Percentiles rank a stretch among this genome's conserved stretches.
These are phyloP conservation scores for Orbilia javanica DNA, from an alignment of 2,329 filamentous ascomycete species.

Conservation along the genomic window DNA sequence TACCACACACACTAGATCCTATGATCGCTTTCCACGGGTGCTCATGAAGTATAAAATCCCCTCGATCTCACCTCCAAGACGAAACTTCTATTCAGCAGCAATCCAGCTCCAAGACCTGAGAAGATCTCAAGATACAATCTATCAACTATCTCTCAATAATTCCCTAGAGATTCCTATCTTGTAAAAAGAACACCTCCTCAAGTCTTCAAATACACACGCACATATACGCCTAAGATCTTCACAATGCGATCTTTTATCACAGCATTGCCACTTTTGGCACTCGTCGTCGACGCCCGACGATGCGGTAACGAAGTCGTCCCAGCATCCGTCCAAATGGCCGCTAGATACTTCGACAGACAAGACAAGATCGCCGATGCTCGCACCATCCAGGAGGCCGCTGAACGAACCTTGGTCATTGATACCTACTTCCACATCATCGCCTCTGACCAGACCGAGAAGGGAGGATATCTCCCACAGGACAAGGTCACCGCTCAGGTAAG, in stretches of 20 bases:
- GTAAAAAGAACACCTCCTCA: neutral
- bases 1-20: constrained; percentile 4
- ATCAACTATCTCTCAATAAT: constrained; percentile 5
- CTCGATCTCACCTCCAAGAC: constrained; percentile 39
- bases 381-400: constrained; percentile 18
- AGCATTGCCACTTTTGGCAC: constrained; percentile 44
- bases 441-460: constrained; percentile 56
- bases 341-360: constrained; percentile 43
- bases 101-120: constrained; percentile 31
- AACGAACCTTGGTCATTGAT: constrained; percentile 59
- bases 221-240: neutral
- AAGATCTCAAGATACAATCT: constrained; percentile 6
- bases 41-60: constrained; percentile 52
- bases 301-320: constrained; percentile 54
- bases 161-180: neutral
- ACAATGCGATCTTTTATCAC: constrained; percentile 49
- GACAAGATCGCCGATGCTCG: constrained; percentile 51
- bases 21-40: neutral
- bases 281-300: constrained; percentile 36
- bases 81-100: constrained; percentile 34
- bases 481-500: constrained; percentile 61
- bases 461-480: constrained; percentile 62
- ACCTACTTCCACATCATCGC: constrained; percentile 65
- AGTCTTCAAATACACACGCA: neutral
- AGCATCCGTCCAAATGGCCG: constrained; percentile 28